Conservation (phyloP, 208 protist species). For the Wallacemonas sp. region DNA sequence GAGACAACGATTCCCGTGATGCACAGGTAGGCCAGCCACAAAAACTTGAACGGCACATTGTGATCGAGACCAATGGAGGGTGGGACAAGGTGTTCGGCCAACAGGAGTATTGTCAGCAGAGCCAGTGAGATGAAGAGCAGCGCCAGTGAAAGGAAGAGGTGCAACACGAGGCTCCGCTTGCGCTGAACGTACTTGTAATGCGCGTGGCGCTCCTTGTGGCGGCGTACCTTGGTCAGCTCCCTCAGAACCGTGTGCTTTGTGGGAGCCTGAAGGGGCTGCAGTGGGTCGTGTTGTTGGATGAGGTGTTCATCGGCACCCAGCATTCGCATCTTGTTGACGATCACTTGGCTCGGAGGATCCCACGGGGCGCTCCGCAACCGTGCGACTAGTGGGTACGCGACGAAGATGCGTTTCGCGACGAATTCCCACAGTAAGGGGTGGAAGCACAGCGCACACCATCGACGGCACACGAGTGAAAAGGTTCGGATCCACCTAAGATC, state of each 20-base stretch:
- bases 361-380: conserved; percentile 42
- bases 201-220: conserved; percentile 52
- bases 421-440: conserved; percentile 71
- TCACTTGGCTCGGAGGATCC: conserved; percentile 38
- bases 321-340: conserved; percentile 49
- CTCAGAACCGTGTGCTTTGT: conserved; percentile 37
- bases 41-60: conserved; percentile 39
- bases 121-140: conserved; percentile 61
- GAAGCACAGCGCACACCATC: conserved; percentile 57
- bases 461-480: conserved; percentile 58
- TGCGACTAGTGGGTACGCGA: conserved; percentile 73
- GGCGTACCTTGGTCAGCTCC: conserved; percentile 55
- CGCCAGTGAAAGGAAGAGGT: conserved; percentile 64
- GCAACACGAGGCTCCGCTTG: conserved; percentile 62
- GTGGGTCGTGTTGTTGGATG: conserved; percentile 41
- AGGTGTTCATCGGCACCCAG: conserved; percentile 47
- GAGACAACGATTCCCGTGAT: conserved; percentile 67
- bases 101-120: conserved; percentile 49
- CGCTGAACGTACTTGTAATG: conserved; percentile 76
- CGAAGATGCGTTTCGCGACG: conserved; percentile 65
- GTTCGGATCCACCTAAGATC: conserved; percentile 51
- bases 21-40: conserved; percentile 68
- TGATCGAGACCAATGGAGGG: conserved; percentile 30
- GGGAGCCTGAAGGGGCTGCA: conserved; percentile 41
- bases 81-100: conserved; percentile 41